Base-by-base conservation (phyloP, 805 yeast species). In the Barnettozyma sp. region DNA sequence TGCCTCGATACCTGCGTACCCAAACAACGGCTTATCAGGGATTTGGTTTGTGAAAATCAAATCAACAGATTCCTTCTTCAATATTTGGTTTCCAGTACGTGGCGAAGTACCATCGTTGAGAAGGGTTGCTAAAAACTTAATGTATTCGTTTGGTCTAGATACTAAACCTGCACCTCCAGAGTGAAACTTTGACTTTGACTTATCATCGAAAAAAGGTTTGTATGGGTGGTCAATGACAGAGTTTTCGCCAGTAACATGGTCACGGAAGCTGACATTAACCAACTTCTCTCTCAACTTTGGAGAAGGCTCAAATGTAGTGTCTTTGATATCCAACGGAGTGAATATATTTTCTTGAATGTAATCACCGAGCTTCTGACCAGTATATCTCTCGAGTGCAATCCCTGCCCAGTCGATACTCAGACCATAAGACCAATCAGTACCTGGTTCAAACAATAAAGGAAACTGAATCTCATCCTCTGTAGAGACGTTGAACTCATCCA, bases 141-240 rank as follows among this genome's bases (percentile, higher is more conserved):
- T 53, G 40, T 60, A 68, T 40, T 68, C 72, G 7, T 49, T 50
- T 5, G 61, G 64, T 7, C 60, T 63, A 2, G 67, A 59, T 33
- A 57, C 65, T 27, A 60, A 42, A 5, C 73, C 73, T 6, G 63
- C 68, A 19, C 73, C 73, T 7, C 70, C 73, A 43, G 62, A 52
- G 33, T 58, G 57, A 26, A 56, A 36, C 12, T 25, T 30, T 13
- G 25, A 24, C 6, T 28, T 32, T 3, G 36, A 16, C 21, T 33
- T 22, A 11, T 29, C 39, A 26, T 43, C 43, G 11, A 31, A 29
- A 14, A 40, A 39, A 17, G 36, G 33, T 16, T 39, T 36, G 23
- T 28, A 41, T 6, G 37, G 22, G 25, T 48, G 48, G 2, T 37
- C 43, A 17, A 40, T 36, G 10, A 28, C 39, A 2, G 28, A 30